Evolutionary conservation across 768 basidiomycete genomes (phyloP), one percentile per base, ranked within the genome.

Genomic region (Agrocybe praecox): DNA sequence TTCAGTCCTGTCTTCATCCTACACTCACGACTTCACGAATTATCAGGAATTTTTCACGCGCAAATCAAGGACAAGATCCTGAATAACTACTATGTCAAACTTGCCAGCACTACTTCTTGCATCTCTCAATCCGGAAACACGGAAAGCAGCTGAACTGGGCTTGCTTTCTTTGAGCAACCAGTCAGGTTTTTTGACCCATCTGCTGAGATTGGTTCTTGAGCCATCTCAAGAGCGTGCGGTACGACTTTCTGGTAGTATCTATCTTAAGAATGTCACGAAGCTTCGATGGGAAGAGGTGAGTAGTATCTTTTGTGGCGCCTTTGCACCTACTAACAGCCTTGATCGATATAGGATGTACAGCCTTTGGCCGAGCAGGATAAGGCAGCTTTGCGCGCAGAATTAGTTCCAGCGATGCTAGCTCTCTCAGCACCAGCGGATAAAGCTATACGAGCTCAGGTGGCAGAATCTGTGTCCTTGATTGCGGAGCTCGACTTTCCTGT

Each of bases 321-420:
- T 18, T 22, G 29, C 32, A 46, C 19, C 11, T 19, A 34, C 21
- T 42, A 36, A 46, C 46, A 57, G n/a, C 15, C 21, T 55, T 46
- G 46, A 64, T 61, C 61, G 34, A 56, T 70, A 15, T 61, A 91
- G 87, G 90, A 92, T 67, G 88, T 86, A 43, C 79, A 83, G 59
- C 89, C 91, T 4, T 76, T 96, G 29, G 69, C 82, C 2, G 82
- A 85, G 50, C 74, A 78, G 42, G 94, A 96, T 78, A 92, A 94
- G 66, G 75, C 76, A 6, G 69, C 84, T 0, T 77, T 98, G 57
- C 87, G 92, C 63, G 71, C 80, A 1, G 85, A 90, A 63, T 83
- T 99, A 46, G 88, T 99, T 0, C 90, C 92, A 2, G 88, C 94
- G 40, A 98, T 99, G 96, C 86, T 98, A 58, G 71, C 85, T 19